Conservation (phyloP, 805 yeast species). For the Metschnikowia santaceciliae region DNA sequence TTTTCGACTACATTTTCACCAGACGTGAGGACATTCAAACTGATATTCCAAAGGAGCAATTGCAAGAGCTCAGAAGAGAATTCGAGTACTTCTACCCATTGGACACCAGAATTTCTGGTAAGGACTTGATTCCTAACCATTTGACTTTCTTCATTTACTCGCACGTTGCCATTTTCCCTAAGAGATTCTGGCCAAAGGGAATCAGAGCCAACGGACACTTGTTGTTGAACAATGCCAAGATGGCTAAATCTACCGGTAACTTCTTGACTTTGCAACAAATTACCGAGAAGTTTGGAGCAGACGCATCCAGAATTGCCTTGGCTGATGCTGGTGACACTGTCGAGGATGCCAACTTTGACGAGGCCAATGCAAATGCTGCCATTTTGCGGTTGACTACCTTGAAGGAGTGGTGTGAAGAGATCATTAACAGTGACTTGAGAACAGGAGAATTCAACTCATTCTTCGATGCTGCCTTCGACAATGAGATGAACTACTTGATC, state of each 20-base stretch:
- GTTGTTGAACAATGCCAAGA: conserved; percentile 91
- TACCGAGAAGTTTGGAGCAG: conserved; percentile 90
- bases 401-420: conserved; percentile 93
- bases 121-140: conserved; percentile 96
- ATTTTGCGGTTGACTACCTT: conserved; percentile 86
- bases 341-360: conserved; percentile 98
- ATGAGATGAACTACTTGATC: conserved; percentile 83
- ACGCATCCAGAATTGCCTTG: conserved; percentile 92
- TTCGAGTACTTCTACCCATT: conserved; percentile 96
- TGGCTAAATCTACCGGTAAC: conserved; percentile 98
- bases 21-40: conserved; percentile 56
- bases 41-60: conserved; percentile 61
- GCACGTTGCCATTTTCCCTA: conserved; percentile 90
- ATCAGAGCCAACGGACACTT: conserved; percentile 94
- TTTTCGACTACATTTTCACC: conserved; percentile 85
- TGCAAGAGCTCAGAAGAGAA: conserved; percentile 80
- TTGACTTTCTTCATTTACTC: conserved; percentile 92
- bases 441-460: conserved; percentile 50
- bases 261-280: conserved; percentile 86
- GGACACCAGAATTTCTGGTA: conserved; percentile 89
- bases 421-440: conserved; percentile 49
- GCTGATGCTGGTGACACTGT: conserved; percentile 98
- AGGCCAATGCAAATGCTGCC: conserved; percentile 94
- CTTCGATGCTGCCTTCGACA: conserved; percentile 87
- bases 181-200: conserved; percentile 89